Evolutionary conservation across 805 yeast genomes (phyloP).

Genomic region (Starmerella stigmatis): DNA sequence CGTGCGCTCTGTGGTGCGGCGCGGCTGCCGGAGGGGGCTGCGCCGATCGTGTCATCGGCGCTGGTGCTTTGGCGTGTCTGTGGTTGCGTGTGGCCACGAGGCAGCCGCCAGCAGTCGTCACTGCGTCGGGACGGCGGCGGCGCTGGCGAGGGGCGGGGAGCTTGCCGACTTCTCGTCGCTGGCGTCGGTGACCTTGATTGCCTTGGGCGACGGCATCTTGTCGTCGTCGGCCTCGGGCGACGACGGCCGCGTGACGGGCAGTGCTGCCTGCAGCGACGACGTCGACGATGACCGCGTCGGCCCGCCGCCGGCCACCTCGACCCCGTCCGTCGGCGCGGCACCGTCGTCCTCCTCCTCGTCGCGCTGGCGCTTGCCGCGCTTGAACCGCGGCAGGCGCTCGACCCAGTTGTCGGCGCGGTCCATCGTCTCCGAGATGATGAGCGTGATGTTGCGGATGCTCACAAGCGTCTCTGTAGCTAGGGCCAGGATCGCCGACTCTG

Average conservation of each 20-base stretch:
- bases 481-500: conserved; percentile 61
- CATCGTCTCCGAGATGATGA: conserved; percentile 74
- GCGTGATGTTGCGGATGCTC: conserved; percentile 72
- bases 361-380: conserved; percentile 25
- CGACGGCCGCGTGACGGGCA: conserved; percentile 4
- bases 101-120: too few relatives aligned
- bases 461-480: conserved; percentile 84
- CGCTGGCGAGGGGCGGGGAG: too few relatives aligned
- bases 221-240: conserved; percentile 5
- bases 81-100: too few relatives aligned
- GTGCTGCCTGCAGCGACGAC: background rate
- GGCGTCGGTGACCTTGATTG: conserved; percentile 1
- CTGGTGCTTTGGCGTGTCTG: too few relatives aligned
- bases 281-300: conserved; percentile 3
- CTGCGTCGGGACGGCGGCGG: too few relatives aligned
- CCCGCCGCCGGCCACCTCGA: background rate
- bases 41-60: too few relatives aligned
- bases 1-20: too few relatives aligned
- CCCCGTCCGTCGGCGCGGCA: background rate
- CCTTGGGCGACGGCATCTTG: conserved; percentile 3
- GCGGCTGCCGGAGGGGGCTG: too few relatives aligned
- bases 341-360: conserved; percentile 14
- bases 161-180: background rate
- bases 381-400: conserved; percentile 24
- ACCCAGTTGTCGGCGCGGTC: conserved; percentile 80